These are phyloP conservation scores for Brassica hybrid DNA, from an alignment of 441 rosid species.

Conservation along the genomic window DNA sequence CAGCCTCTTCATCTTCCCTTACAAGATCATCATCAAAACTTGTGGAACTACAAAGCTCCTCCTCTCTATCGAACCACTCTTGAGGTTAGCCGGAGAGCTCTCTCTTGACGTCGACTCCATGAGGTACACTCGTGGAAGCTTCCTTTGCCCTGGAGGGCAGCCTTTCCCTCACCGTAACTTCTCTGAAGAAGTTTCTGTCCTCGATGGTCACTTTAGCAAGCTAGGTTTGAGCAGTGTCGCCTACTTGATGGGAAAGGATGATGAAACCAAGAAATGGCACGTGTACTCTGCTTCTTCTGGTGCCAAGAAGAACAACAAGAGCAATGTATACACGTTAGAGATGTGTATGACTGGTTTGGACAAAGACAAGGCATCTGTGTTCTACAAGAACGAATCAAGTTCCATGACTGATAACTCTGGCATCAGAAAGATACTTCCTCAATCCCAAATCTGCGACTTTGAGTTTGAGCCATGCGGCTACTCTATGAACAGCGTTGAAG, in stretches of 20 bases:
- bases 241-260: conserved; percentile 53
- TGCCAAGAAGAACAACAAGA: background rate
- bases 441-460: no score
- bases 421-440: no score
- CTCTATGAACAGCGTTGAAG: no score
- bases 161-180: conserved; percentile 67
- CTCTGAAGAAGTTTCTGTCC: conserved; percentile 66
- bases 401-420: conserved; percentile 64
- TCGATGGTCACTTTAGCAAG: conserved; percentile 54
- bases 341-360: conserved; percentile 77
- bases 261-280: conserved; percentile 64
- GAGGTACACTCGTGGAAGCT: conserved; percentile 70
- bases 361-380: conserved; percentile 57
- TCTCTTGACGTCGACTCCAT: conserved; percentile 53
- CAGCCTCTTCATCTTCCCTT: no score
- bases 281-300: conserved; percentile 60
- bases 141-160: conserved; percentile 67
- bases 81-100: conserved; percentile 48
- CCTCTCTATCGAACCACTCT: conserved; percentile 63
- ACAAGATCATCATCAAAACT: no score
- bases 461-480: no score
- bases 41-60: conserved; percentile 59
- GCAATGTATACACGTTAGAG: conserved; percentile 56
- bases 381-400: conserved; percentile 52
- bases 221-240: conserved; percentile 53